phyloP scores from a whole-genome alignment of 768 basidiomycete species.

The Rhodotorula kratochvilovae region DNA sequence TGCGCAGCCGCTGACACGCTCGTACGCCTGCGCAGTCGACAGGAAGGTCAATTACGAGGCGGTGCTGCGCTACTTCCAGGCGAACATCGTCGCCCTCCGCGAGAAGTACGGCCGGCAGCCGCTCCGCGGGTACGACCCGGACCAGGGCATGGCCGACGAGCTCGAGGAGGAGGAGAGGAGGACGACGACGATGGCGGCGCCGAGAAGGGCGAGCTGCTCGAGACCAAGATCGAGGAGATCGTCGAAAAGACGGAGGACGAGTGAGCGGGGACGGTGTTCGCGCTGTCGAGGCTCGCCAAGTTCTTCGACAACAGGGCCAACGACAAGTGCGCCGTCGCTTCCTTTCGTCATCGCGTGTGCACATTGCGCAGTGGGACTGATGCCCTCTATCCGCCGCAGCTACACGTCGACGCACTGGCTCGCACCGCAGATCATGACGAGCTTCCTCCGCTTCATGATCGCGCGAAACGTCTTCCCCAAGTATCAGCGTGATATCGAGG shows the following conservation, averaged over 20 bases:
- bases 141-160: too few species aligned
- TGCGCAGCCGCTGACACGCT: too few species aligned
- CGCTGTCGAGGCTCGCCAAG: not conserved
- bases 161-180: too few species aligned
- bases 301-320: conserved; percentile 7
- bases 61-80: conserved; percentile 8
- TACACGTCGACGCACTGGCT: conserved; percentile 5
- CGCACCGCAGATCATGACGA: conserved; percentile 1
- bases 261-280: not conserved
- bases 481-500: not conserved
- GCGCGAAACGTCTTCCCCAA: conserved; percentile 6
- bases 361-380: too few species aligned
- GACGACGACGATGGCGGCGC: not conserved
- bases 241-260: conserved; percentile 1
- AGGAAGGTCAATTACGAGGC: not conserved
- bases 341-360: too few species aligned
- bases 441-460: conserved; percentile 17
- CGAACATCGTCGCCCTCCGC: not conserved
- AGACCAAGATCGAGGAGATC: not conserved
- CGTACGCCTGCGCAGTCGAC: not conserved
- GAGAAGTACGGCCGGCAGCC: conserved; percentile 6
- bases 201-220: not conserved
- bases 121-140: conserved; percentile 13
- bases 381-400: not conserved
- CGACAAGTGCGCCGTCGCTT: conserved; percentile 6